These are phyloP conservation scores for Exserohilum rostratum DNA, from an alignment of 2,329 filamentous ascomycete species.

Conservation along the genomic window DNA sequence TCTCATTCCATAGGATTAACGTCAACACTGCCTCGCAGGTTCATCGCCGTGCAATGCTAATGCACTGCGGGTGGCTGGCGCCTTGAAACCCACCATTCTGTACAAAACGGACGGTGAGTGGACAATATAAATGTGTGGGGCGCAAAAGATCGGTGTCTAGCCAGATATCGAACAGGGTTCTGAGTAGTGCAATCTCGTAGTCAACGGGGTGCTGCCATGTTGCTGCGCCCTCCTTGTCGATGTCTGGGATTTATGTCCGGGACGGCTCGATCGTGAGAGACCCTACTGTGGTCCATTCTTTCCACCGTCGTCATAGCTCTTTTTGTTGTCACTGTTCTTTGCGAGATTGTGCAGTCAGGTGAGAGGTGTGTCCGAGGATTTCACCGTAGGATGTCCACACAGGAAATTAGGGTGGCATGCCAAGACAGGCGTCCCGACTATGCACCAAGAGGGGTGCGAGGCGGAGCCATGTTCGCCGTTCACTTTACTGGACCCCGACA, in stretches of 20 bases:
- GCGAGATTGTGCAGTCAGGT: not conserved
- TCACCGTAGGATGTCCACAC: not conserved
- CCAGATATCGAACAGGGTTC: not conserved
- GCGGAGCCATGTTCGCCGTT: not conserved
- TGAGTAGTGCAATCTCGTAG: not conserved
- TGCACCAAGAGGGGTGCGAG: not conserved
- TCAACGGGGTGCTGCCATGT: not conserved
- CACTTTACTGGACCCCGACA: not conserved
- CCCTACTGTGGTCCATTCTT: not conserved
- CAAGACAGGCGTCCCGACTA: not conserved
- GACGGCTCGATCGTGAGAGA: not conserved
- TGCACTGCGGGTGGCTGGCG: not conserved
- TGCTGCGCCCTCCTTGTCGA: not conserved
- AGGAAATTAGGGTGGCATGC: not conserved
- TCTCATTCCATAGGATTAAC: not conserved
- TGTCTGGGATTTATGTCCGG: not conserved
- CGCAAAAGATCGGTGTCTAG: not conserved
- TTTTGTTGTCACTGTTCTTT: not conserved
- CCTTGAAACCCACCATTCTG: not conserved
- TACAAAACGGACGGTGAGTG: not conserved
- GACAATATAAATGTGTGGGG: not conserved
- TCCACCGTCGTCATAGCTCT: not conserved
- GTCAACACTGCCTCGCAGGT: conserved; percentile 1
- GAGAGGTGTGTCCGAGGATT: not conserved
- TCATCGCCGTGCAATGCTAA: not conserved